phyloP scores from a whole-genome alignment of 257 asterid species.

The Solanum pinnatisectum region DNA sequence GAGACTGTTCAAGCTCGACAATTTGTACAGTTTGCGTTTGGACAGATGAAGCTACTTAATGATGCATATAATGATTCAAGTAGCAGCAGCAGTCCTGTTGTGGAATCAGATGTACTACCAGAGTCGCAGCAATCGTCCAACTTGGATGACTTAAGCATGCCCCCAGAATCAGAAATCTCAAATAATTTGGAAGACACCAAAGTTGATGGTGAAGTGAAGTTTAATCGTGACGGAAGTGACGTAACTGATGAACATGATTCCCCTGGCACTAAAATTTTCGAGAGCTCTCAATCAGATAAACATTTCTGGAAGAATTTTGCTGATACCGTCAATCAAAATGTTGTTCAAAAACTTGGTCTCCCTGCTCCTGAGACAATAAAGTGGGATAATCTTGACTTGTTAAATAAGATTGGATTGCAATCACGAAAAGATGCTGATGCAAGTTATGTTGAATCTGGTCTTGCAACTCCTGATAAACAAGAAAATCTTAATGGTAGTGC shows the following conservation, averaged over 20 bases:
- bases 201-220: neutral
- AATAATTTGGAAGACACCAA: constrained; percentile 17
- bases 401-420: constrained; percentile 59
- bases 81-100: constrained; percentile 5
- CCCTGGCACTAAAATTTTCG: constrained; percentile 12
- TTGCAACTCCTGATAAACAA: constrained; percentile 58
- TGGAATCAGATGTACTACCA: constrained; percentile 8
- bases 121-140: neutral
- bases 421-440: constrained; percentile 70
- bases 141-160: constrained; percentile 7
- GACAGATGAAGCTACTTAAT: constrained; percentile 67
- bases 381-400: constrained; percentile 73
- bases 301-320: constrained; percentile 72
- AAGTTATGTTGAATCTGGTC: constrained; percentile 74
- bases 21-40: constrained; percentile 89
- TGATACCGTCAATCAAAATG: constrained; percentile 49
- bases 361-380: constrained; percentile 59
- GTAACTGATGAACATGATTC: neutral
- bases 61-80: constrained; percentile 47
- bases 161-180: constrained; percentile 15
- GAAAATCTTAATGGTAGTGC: constrained; percentile 21
- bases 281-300: constrained; percentile 46
- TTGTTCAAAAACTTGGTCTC: constrained; percentile 62
- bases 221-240: constrained; percentile 2
- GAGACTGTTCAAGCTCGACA: constrained; percentile 90